Conservation (phyloP, 331 rosid genomes). For the Telfairia occidentalis region DNA sequence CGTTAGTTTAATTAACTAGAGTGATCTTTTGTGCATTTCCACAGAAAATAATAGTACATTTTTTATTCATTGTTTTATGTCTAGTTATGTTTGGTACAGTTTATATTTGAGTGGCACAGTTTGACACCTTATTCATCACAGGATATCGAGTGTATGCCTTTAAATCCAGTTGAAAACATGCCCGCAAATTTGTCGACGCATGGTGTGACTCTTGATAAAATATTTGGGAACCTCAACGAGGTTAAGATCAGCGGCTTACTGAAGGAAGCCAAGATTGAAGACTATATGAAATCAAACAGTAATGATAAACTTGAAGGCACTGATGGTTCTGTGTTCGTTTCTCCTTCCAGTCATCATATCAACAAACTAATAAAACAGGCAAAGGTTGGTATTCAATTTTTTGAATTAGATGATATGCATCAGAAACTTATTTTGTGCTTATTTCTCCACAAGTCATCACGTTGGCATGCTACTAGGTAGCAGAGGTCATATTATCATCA, state of each 20-base stretch:
- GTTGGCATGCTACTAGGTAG: not conserved
- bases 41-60: not conserved
- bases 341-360: constrained; percentile 33
- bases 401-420: not conserved
- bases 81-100: not conserved
- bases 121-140: constrained; percentile 26
- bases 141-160: constrained; percentile 97
- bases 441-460: not conserved
- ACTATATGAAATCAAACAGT: constrained; percentile 24
- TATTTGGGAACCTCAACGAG: constrained; percentile 37
- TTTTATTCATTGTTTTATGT: not conserved
- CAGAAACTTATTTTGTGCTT: not conserved
- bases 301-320: constrained; percentile 30
- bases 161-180: constrained; percentile 60
- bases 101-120: constrained; percentile 13
- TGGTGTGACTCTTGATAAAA: constrained; percentile 23
- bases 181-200: constrained; percentile 52
- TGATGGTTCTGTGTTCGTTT: constrained; percentile 24
- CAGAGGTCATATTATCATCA: not conserved
- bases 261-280: constrained; percentile 40
- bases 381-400: constrained; percentile 26
- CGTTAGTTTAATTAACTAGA: not conserved
- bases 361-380: constrained; percentile 41
- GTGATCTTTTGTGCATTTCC: not conserved
- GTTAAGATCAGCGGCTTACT: constrained; percentile 32